Base-by-base conservation (phyloP, 2,329 filamentous ascomycete genomes). In the Cladosporium austrohemisphaericum region DNA sequence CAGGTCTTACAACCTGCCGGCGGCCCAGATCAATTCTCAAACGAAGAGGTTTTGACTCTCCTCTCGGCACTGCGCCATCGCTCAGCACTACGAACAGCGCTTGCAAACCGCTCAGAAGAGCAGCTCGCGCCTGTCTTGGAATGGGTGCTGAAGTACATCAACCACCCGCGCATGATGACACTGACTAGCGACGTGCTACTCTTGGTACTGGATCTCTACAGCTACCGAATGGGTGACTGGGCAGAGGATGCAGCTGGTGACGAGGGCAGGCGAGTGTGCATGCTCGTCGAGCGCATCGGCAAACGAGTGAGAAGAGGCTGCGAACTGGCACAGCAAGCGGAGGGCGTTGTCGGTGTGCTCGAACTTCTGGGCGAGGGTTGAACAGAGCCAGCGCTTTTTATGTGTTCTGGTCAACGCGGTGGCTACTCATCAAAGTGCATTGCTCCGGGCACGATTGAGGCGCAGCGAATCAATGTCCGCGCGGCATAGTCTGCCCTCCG, bases 41-140 rank as follows among this genome's bases (percentile, higher is more conserved):
- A 45, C 22, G 61, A 66, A 16, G 69, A 74, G 48, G 62, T 84
- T 3, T 77, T 96, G 22, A 94, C 89, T 0, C 74, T 95, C 22
- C 76, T 98, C 16, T 85, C 86, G 10, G 87, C 90, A 5, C 78
- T 98, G 26, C 85, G 88, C 32, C 92, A 98, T 70, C 86, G 92
- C 52, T 89, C 86, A 52, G 92, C 90, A 1, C 77, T 96, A 52
- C 83, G 86, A 41, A 81, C 85, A 28, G 89, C 93, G 4, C 79
- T 98, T 37, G 79, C 85, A 62, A 81, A 84, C 54, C 82, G 93
- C 37, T 87, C 95, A 64, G 90, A 95, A 68, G 75, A 83, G 32
- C 83, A 83, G 0, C 81, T 98, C 4, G 80, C 88, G 66, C 91
- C 92, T 1, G 78, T 97, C 10, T 74, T 98, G 44, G 80, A 79